Conservation (phyloP, 352 stramenopile genomes). For the Globisporangium perplexum region DNA sequence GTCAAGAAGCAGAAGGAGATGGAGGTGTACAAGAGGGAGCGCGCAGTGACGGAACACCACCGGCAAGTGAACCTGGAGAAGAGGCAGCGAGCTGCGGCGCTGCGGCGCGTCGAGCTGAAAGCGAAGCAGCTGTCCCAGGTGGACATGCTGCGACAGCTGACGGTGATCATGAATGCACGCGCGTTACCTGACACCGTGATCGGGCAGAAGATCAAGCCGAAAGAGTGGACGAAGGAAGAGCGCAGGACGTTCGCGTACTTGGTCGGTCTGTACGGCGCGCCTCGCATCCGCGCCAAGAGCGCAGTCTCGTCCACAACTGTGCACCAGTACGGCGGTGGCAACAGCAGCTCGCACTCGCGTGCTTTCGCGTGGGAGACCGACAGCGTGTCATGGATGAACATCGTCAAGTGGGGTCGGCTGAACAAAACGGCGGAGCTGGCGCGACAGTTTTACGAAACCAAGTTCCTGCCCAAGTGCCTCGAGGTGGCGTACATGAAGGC, state of each 20-base stretch:
- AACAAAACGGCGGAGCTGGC: slow-evolving; percentile 73
- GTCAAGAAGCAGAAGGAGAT: slow-evolving; percentile 79
- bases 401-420: slow-evolving; percentile 74
- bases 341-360: slow-evolving; percentile 9
- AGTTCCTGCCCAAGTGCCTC: slow-evolving; percentile 66
- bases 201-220: slow-evolving; percentile 62
- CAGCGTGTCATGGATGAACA: slow-evolving; percentile 78
- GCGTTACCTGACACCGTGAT: slow-evolving; percentile 54
- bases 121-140: slow-evolving; percentile 81
- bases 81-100: slow-evolving; percentile 45
- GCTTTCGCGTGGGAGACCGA: slow-evolving; percentile 72
- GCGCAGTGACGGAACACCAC: slow-evolving; percentile 57
- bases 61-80: slow-evolving; percentile 68
- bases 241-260: slow-evolving; percentile 77
- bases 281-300: slow-evolving; percentile 69
- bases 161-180: slow-evolving; percentile 55
- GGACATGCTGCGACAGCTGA: slow-evolving; percentile 68
- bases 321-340: neutral
- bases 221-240: slow-evolving; percentile 86
- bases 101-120: slow-evolving; percentile 79
- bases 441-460: slow-evolving; percentile 62
- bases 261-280: slow-evolving; percentile 65
- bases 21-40: slow-evolving; percentile 75
- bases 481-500: slow-evolving; percentile 79
- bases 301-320: slow-evolving; percentile 22